Evolutionary conservation across 805 yeast species (phyloP).

Genomic region (Saturnispora besseyi): DNA sequence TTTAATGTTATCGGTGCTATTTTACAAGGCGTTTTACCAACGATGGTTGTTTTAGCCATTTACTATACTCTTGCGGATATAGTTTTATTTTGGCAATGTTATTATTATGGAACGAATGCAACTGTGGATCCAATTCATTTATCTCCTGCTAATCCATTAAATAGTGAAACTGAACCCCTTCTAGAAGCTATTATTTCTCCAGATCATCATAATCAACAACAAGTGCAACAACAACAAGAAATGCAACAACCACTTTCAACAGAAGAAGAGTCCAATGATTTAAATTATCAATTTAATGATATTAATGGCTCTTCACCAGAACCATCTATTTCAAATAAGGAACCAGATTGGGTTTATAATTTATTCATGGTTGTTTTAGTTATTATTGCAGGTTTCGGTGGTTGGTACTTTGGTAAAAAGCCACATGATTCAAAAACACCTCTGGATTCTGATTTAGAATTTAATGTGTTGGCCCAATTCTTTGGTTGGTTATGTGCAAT

Average conservation of each 20-base stretch:
- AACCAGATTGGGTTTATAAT: slow-evolving; percentile 26
- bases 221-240: slow-evolving; percentile 2
- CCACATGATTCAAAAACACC: slow-evolving; percentile 27
- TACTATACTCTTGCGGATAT: slow-evolving; percentile 91
- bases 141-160: slow-evolving; percentile 82
- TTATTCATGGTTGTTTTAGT: slow-evolving; percentile 56
- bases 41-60: slow-evolving; percentile 87
- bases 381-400: slow-evolving; percentile 69
- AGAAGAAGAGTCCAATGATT: background rate
- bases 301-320: slow-evolving; percentile 17
- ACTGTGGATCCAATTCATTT: slow-evolving; percentile 66
- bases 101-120: slow-evolving; percentile 60
- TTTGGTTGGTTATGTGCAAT: slow-evolving; percentile 79
- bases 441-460: slow-evolving; percentile 37
- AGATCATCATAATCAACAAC: slow-evolving; percentile 21
- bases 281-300: slow-evolving; percentile 24
- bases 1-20: slow-evolving; percentile 90
- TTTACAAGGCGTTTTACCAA: slow-evolving; percentile 83
- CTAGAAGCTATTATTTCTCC: slow-evolving; percentile 49
- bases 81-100: slow-evolving; percentile 73
- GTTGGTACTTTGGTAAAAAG: slow-evolving; percentile 57
- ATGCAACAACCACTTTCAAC: background rate
- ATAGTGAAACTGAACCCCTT: slow-evolving; percentile 47
- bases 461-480: slow-evolving; percentile 73
- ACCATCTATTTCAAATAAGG: background rate